Evolutionary conservation across 2,329 filamentous ascomycete genomes (phyloP), one percentile per base, ranked within the genome.

Genomic region (Fusarium agapanthi): DNA sequence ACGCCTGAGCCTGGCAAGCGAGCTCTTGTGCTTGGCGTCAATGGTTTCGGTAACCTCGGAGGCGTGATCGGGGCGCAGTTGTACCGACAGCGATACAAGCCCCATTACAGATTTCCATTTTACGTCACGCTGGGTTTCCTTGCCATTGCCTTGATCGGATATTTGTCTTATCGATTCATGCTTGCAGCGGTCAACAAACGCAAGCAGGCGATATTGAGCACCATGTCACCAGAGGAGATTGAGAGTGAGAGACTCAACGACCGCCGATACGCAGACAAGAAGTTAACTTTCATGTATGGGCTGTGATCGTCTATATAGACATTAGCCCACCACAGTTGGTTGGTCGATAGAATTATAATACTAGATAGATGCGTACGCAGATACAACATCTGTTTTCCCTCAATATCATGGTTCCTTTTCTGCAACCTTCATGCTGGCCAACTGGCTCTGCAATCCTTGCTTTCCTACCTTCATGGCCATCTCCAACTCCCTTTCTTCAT

Each of bases 381-480:
- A 59, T 35, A 37, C 18, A 43, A 45, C 35, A 63, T 50, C 47
- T 44, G 37, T 18, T 48, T 26, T 24, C n/a, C 15, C 15, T 12
- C 26, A 32, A n/a, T 56, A 74, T 72, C 48, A 78, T 24, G 69
- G 71, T 13, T 69, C 65, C 50, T 77, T 72, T 24, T 63, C 70
- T 35, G 77, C 67, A 50, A 74, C 65, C 41, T 74, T 75, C 77
- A 78, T 79, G 56, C 70, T 79, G 26, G 79, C 80, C 62, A 93
- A 77, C 78, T 93, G 90, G 30, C 86, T 88, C 76, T 89, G 88
- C 72, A 94, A 70, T 1, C 91, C 92, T 67, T 86, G 88, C 80
- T 91, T 93, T 1, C 88, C 87, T 18, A 94, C 87, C 65, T 87
- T 87, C 90, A 93, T 92, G 2, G 92, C 92, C 70, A 85, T 84